Base-by-base conservation (phyloP, 441 rosid genomes). In the Metrosideros polymorpha region DNA sequence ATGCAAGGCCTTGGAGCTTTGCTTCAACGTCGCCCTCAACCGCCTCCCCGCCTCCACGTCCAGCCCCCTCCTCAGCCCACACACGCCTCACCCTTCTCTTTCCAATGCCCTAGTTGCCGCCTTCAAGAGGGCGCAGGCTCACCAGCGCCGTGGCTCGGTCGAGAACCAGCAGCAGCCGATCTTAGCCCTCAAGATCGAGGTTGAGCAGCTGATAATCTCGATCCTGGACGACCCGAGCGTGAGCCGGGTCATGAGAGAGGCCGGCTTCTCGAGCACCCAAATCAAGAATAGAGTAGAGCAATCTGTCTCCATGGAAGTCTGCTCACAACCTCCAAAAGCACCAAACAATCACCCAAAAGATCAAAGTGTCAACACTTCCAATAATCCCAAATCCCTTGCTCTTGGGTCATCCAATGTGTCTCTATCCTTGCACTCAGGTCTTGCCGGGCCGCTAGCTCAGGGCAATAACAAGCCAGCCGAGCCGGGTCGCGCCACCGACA, bases 141-240 rank as follows among this genome's bases (percentile, higher is more conserved):
- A 93, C 91, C 98, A 95, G 85, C 92, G 96, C 59, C 91, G 98
- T 4, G 98, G 98, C 51, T 92, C 96, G 32, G 86, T 91, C 15
- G 96, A 95, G 86, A 95, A 92, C 93, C 96, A 95, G 91, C 95
- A 95, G 51, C 98, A 94, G 51, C 95, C 98, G 12, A 93, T 95
- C 82, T 89, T 95, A 75, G 98, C 96, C 86, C 84, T 92, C 59
- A 95, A 95, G 86, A 93, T 95, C 29, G 98, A 95, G 92, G 63
- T 92, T 24, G 94, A 95, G 87, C 96, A 93, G 86, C 95, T 95
- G 14, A 57, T 92, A 18, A 86, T 94, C 50, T 94, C 98, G 77
- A 92, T 95, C 54, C 87, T 95, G 6, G 96, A 95, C 82, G 98
- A 95, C 85, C 98, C 98, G 3, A 94, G 98, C 86, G 96, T 95